Base-by-base conservation (phyloP, 108 stramenopile species). In the Nitzschia palea region DNA sequence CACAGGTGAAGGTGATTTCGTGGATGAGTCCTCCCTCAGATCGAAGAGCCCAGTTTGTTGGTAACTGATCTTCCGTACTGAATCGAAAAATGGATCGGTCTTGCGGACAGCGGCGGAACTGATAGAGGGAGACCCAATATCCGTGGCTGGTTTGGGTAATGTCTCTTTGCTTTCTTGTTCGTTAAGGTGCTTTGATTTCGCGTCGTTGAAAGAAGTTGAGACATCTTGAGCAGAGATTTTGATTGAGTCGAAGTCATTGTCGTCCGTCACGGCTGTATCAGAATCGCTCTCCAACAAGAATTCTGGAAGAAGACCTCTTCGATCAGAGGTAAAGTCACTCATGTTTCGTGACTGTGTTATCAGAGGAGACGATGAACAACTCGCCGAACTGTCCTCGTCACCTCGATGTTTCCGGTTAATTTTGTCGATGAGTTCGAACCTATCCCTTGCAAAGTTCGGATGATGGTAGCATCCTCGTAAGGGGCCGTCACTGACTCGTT, bases 401-500 rank as follows among this genome's bases (percentile, higher is more conserved):
- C 26, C 59, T 8, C 59, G 35, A 5, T 60, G 40, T 6, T 40
- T 60, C 0, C 59, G 36, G 43, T 60, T 60, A 23, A 60, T 60
- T 10, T 34, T 31, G 22, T 60, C 59, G 40, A 60, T 60, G 6
- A 60, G 40, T 2, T 60, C 59, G 23, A 60, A 34, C 15, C 40
- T n/a, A 25, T 60, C 27, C n/a, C 59, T 36, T 43, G 18, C 23
- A 34, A 60, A 60, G 37, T 60, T 60, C 5, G 59, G 50, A 23
- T 64, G 63, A 28, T 64, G 63, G 26, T 64, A 64, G 47, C 37
- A 42, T 3, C 63, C 63, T 32, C 63, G 63, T 25, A 64, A 10
- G 15, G 26, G 26, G 12, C 63, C 63, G 1, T 51, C 50, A 30
- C 32, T 64, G 20, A 51, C 20, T 5, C 63, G 44, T 14, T 28